Base-by-base conservation (phyloP, 306 rosid species). In the Argentina anserina region DNA sequence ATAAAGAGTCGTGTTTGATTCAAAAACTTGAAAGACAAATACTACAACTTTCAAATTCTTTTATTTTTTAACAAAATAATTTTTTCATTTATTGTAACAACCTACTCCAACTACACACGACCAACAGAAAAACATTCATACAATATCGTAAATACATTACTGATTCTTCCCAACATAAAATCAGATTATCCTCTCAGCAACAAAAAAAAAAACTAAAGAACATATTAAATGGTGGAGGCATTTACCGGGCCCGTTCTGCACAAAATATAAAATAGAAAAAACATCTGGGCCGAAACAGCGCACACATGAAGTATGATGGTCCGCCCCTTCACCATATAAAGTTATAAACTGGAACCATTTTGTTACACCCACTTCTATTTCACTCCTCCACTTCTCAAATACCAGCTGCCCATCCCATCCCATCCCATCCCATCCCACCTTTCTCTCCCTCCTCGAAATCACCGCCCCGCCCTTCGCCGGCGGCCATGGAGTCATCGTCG, bases 341-440 rank as follows among this genome's bases (percentile, higher is more conserved):
- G 34, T 12, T 21, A 65, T 39, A 40, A 39, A 40, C 21, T 12
- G 33, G 34, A 41, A n/a, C 0, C 31, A 13, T 28, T 26, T 21
- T 11, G 23, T 61, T 61, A 28, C 29, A 33, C 34, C 2, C 34
- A 33, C 34, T 2, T n/a, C n/a, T 33, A 33, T 33, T 33, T 33
- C 36, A 33, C n/a, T 2, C 36, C 36, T 5, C 36, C 1, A 33
- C 41, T 34, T 67, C 67, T 56, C 61, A 26, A 14, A 29, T 29
- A 1, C 4, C 6, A 39, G 47, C 61, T 72, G 21, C 53, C 5
- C 13, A 36, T 77, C 68, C n/a, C n/a, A n/a, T n/a, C n/a, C n/a
- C n/a, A n/a, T n/a, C n/a, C n/a, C 70, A 28, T 69, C 71, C 70
- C 70, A 73, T 1, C 72, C 10, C 26, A 25, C 6, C 3, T 34